Evolutionary conservation across 1,284 basidiomycete genomes (phyloP), one percentile per base, ranked within the genome.

Genomic region (Puccinia novopanici): DNA sequence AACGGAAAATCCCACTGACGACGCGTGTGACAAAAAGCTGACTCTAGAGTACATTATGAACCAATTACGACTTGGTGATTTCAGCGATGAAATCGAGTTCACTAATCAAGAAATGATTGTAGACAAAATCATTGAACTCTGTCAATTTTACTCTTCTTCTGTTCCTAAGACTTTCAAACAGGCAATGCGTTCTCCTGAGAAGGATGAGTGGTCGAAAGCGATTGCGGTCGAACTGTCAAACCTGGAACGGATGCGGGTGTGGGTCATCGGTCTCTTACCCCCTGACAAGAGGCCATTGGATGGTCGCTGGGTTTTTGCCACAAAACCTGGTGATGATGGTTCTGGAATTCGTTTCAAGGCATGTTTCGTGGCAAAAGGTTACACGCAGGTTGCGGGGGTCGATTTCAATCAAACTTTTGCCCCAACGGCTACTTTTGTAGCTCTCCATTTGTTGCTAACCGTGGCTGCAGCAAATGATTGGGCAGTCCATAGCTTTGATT

Each of bases 381-480:
- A 13, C 52, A 54, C 15, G 0, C 71, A 73, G 15, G 37, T 34
- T 0, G 48, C 15, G 1, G 71, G 71, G 54, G n/a, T 73, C 0
- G 42, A 73, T 55, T 73, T 30, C 34, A 17, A 17, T 1, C 48
- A 54, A 54, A 73, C 48, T 22, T 73, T 73, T 9, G 71, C 50
- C 3, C 71, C 71, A 1, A 73, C 52, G 1, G 48, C 48, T 27
- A 57, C 45, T 1, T 73, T 73, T 40, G 48, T 27, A n/a, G n/a
- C n/a, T n/a, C n/a, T n/a, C n/a, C n/a, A n/a, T n/a, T n/a, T n/a
- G n/a, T n/a, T n/a, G n/a, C n/a, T n/a, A n/a, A n/a, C n/a, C n/a
- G n/a, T n/a, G n/a, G n/a, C n/a, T n/a, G n/a, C n/a, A n/a, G n/a
- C n/a, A n/a, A n/a, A n/a, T n/a, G n/a, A n/a, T n/a, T n/a, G n/a